Conservation (phyloP, 192 early-diverging fungal genomes). For the Coemansia sp. region DNA sequence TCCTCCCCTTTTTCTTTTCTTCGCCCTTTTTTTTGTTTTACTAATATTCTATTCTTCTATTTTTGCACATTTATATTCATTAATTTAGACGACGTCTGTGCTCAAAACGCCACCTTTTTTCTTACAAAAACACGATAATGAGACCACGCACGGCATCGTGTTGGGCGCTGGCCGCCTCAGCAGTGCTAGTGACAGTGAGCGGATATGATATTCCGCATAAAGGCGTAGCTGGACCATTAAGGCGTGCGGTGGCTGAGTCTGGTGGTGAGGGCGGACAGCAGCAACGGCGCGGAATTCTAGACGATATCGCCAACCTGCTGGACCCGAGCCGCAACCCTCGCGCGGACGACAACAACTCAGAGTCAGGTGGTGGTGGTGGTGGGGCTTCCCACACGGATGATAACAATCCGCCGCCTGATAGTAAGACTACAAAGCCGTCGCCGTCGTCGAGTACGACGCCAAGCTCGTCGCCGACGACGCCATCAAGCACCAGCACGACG, state of each 20-base stretch:
- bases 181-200: background rate
- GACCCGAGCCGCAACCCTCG: background rate
- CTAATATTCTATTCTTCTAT: background rate
- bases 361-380: background rate
- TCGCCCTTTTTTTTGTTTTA: background rate
- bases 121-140: constrained; percentile 4
- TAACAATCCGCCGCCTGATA: background rate
- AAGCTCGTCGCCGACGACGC: constrained; percentile 4
- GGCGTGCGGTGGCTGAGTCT: background rate
- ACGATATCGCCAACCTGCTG: constrained; percentile 6
- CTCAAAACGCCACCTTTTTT: background rate
- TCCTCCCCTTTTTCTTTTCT: background rate
- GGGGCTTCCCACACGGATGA: background rate
- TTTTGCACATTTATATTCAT: background rate
- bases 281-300: constrained; percentile 23
- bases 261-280: background rate
- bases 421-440: background rate
- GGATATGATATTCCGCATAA: background rate
- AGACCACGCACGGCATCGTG: constrained; percentile 14
- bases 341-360: background rate
- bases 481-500: background rate
- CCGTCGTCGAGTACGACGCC: background rate
- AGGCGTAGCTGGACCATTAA: background rate
- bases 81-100: constrained; percentile 1
- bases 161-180: constrained; percentile 35